Percentiles rank a stretch among this genome's conserved stretches.
Evolutionary conservation across 2,329 filamentous ascomycete species (phyloP).

Genomic region (Hymenoscyphus fraxineus): DNA sequence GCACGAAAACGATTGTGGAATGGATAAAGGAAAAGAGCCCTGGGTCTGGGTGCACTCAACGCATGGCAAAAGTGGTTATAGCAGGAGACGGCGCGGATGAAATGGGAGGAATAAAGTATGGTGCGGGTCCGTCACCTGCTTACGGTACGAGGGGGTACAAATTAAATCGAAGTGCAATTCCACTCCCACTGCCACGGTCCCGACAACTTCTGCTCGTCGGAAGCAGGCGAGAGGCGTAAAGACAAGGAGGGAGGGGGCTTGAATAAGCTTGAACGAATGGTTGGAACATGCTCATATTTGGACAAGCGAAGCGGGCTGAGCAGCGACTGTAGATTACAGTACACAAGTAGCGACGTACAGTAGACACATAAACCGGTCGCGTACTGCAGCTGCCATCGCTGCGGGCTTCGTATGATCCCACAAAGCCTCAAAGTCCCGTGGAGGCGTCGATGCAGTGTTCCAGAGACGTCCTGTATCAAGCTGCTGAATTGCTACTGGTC

Average conservation of each 20-base stretch:
- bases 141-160: conserved; percentile 10
- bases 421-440: not conserved
- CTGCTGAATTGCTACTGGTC: too few species aligned
- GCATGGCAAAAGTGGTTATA: conserved; percentile 11
- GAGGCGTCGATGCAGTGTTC: not conserved
- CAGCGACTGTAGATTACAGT: not conserved
- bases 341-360: not conserved
- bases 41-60: conserved; percentile 2
- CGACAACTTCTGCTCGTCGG: not conserved
- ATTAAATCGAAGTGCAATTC: conserved; percentile 5
- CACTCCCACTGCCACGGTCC: not conserved
- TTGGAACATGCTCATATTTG: not conserved
- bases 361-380: not conserved
- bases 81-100: conserved; percentile 5
- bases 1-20: conserved; percentile 10
- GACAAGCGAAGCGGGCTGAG: not conserved
- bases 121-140: conserved; percentile 7
- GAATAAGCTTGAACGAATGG: not conserved
- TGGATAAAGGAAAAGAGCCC: conserved; percentile 3
- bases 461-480: too few species aligned
- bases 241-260: not conserved
- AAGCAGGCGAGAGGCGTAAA: not conserved
- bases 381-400: not conserved
- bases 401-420: not conserved
- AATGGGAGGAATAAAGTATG: conserved; percentile 10